Percentiles rank a stretch among this genome's conserved stretches.
phyloP scores from a whole-genome alignment of 116 monocot genomes.

The Trichopus zeylanicus region DNA sequence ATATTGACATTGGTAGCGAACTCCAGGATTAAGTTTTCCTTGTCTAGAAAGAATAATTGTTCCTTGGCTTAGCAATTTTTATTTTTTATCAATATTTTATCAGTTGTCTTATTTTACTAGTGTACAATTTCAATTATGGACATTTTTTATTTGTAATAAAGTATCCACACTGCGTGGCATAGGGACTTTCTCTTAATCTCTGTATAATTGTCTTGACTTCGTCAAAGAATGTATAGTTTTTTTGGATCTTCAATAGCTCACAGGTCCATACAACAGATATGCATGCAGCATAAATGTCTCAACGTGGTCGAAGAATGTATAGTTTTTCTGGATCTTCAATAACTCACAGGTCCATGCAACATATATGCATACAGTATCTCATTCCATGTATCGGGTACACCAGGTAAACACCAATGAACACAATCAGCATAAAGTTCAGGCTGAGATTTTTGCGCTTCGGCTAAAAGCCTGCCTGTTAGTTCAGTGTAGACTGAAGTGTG shows the following conservation, averaged over 20 bases:
- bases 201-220: too few species aligned
- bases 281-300: too few species aligned
- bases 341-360: background rate
- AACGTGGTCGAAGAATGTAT: too few species aligned
- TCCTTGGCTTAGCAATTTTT: background rate
- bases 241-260: background rate
- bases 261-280: background rate
- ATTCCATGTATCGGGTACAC: slow-evolving; percentile 73
- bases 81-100: background rate
- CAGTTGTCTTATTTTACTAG: too few species aligned
- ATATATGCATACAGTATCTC: slow-evolving; percentile 34
- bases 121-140: too few species aligned
- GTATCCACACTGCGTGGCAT: too few species aligned
- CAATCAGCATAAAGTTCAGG: slow-evolving; percentile 48
- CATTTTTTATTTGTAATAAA: too few species aligned
- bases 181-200: too few species aligned
- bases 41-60: background rate
- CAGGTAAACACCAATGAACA: slow-evolving; percentile 76
- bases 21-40: background rate
- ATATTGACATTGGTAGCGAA: background rate
- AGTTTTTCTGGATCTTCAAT: background rate
- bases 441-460: slow-evolving; percentile 32
- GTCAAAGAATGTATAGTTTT: too few species aligned
- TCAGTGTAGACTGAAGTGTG: slow-evolving; percentile 61
- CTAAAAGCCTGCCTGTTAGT: slow-evolving; percentile 41